Percentiles rank a stretch among this genome's conserved stretches.
phyloP scores from a whole-genome alignment of 2,329 filamentous ascomycete species.

The Cladosporium velox region DNA sequence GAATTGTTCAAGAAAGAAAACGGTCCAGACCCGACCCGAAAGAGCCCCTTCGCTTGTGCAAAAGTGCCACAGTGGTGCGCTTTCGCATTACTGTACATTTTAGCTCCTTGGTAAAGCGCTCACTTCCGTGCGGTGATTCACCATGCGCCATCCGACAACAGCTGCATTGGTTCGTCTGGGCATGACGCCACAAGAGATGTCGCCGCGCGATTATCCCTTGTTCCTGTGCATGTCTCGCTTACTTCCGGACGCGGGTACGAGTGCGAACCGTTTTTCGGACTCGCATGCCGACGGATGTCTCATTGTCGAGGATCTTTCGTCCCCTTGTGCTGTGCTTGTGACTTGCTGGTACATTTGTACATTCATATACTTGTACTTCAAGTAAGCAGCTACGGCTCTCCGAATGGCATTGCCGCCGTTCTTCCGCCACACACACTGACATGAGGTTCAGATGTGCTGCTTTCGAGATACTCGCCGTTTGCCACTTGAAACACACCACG shows the following conservation, averaged over 20 bases:
- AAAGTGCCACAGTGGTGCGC: neutral
- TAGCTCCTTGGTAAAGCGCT: constrained; percentile 9
- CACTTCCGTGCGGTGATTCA: neutral
- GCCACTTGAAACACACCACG: neutral
- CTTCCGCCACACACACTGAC: neutral
- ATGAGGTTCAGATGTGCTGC: neutral
- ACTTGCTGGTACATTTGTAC: neutral
- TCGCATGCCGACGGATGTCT: neutral
- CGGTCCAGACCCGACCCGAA: constrained; percentile 4
- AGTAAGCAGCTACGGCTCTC: neutral
- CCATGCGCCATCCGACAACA: neutral
- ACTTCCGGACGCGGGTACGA: neutral
- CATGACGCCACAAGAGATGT: neutral
- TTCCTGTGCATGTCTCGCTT: neutral
- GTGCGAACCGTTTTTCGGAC: neutral
- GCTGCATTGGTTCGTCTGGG: neutral
- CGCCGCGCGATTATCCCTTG: neutral
- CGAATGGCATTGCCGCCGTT: neutral
- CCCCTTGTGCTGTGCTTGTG: neutral
- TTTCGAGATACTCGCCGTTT: neutral
- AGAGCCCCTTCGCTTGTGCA: neutral
- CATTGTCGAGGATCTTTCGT: neutral
- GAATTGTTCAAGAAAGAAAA: neutral
- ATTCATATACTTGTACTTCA: neutral
- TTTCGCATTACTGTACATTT: constrained; percentile 6